These are phyloP conservation scores for Uronychia setigera DNA, from an alignment of 73 alveolate species.

Conservation along the genomic window DNA sequence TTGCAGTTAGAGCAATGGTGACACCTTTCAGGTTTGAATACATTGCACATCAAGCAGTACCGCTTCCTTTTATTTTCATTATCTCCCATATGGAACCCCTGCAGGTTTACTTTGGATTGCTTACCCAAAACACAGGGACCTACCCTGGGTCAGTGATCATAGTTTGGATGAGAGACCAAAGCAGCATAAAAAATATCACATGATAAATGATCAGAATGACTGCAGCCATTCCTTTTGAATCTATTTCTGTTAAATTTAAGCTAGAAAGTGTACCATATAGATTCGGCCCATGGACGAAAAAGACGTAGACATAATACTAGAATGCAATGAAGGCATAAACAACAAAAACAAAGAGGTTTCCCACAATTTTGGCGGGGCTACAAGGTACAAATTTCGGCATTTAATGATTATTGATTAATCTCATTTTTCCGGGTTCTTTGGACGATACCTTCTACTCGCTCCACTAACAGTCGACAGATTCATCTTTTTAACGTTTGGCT, in stretches of 20 bases:
- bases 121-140: constrained; percentile 87
- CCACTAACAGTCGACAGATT: too few relatives aligned
- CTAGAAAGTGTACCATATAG: not conserved
- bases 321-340: constrained; percentile 41
- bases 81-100: constrained; percentile 88
- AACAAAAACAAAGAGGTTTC: constrained; percentile 50
- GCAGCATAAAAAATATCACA: constrained; percentile 60
- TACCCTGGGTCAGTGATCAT: constrained; percentile 86
- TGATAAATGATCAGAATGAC: constrained; percentile 53
- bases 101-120: not conserved
- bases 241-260: too few relatives aligned
- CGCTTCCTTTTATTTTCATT: constrained; percentile 86
- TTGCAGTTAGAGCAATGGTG: constrained; percentile 91
- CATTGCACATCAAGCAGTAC: constrained; percentile 94
- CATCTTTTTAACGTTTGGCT: too few relatives aligned
- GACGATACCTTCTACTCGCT: too few relatives aligned
- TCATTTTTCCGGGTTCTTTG: too few relatives aligned
- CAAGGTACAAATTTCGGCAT: constrained; percentile 49
- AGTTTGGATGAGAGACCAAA: constrained; percentile 73
- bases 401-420: too few relatives aligned
- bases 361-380: constrained; percentile 42
- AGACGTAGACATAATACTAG: constrained; percentile 28
- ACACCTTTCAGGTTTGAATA: constrained; percentile 92
- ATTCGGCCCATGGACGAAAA: constrained; percentile 14
- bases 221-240: not conserved